Evolutionary conservation across 106 monocot genomes (phyloP), one percentile per base, ranked within the genome.

Genomic region (Posidonia australis): DNA sequence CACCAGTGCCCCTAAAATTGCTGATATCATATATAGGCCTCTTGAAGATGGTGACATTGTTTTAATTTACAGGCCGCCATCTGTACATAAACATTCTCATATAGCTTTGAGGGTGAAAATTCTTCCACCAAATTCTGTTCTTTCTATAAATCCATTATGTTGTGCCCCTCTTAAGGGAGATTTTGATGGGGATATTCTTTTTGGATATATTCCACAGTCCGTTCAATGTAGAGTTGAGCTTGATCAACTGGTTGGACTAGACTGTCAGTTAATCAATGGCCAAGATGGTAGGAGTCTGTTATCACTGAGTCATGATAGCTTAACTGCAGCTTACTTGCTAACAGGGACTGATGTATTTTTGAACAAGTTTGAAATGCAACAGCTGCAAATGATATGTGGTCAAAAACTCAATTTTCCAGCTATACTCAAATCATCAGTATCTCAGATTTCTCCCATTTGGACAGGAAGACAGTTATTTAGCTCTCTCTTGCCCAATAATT

Each of bases 141-240:
- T 82, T 67, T 82, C 90, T 31, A 84, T 96, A 70, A 96, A 96
- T 67, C 94, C 94, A 1, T 62, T 96, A 36, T 87, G 82, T 57
- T 96, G 94, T 75, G 64, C 80, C 46, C 94, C 94, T 71, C 68
- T 96, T 2, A 62, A 67, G 49, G 94, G 94, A 45, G 94, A 96
- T 68, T 96, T 96, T 78, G 94, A 96, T 79, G 94, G 94, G 63
- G 94, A 96, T 49, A 86, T 90, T 69, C 77, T 96, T 32, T 90
- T 87, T 72, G 94, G 86, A 22, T 90, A 75, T 75, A 44, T 96
- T 61, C 80, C 94, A 17, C 94, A 96, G 43, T 90, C 84, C 9
- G 26, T 90, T 0, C 68, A 46, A 48, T 79, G 73, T 27, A 83
- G 79, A 77, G 71, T 82, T 24, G 94, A 96, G 67, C 86, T 96